These are phyloP conservation scores for Malassezia yamatoensis DNA, from an alignment of 1,284 basidiomycete species.

Conservation along the genomic window DNA sequence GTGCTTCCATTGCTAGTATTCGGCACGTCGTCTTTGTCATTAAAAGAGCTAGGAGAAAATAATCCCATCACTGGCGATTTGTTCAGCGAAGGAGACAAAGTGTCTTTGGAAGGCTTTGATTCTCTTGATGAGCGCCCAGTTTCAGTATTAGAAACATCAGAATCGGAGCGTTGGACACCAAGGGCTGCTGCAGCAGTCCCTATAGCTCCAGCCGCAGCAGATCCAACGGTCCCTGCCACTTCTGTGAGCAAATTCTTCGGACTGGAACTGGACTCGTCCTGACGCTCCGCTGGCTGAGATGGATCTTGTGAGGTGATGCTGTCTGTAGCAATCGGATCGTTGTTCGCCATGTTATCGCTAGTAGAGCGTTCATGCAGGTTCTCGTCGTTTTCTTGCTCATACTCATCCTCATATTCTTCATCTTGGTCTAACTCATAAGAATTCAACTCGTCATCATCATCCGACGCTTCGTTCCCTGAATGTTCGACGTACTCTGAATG, in stretches of 20 bases:
- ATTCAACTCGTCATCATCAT: conserved; percentile 34
- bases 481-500: conserved; percentile 42
- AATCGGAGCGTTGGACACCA: no score
- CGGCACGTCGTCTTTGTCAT: background rate
- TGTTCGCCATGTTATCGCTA: background rate
- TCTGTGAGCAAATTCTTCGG: no score
- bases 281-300: no score
- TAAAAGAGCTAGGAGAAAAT: background rate
- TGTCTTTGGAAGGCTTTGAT: no score
- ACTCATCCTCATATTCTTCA: conserved; percentile 20
- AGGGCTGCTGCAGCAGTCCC: no score
- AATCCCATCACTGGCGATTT: background rate
- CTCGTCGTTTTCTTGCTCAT: conserved; percentile 27
- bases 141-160: no score
- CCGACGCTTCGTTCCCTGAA: conserved; percentile 39
- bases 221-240: no score
- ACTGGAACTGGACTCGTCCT: no score
- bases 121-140: no score
- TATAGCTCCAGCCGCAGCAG: no score
- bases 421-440: conserved; percentile 21
- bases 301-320: no score
- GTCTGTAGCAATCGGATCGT: background rate
- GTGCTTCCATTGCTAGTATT: background rate
- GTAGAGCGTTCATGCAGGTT: background rate
- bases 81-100: background rate